A percentile compares a stretch with the other conserved stretches of the same genome.
Evolutionary conservation across 257 asterid genomes (phyloP).

Genomic region (Echites panduratus): DNA sequence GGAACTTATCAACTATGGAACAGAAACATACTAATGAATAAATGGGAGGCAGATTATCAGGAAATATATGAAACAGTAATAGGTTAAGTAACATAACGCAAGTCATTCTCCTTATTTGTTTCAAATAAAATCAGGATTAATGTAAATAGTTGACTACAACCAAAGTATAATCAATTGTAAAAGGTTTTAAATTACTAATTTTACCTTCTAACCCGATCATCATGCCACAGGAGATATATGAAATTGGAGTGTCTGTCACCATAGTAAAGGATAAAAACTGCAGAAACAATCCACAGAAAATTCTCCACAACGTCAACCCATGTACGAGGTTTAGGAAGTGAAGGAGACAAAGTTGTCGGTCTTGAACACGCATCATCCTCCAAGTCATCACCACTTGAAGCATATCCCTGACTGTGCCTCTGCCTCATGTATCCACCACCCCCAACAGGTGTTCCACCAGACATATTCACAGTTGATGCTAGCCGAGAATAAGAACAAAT

Average conservation of each 20-base stretch:
- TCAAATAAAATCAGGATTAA: neutral
- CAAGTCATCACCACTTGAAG: constrained; percentile 56
- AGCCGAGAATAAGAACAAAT: constrained; percentile 7
- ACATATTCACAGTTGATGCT: constrained; percentile 28
- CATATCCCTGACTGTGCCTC: constrained; percentile 58
- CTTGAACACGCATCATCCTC: constrained; percentile 67
- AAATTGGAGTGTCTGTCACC: constrained; percentile 50
- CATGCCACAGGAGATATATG: constrained; percentile 47
- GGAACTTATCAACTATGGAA: neutral
- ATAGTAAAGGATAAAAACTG: constrained; percentile 42
- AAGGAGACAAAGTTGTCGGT: constrained; percentile 18
- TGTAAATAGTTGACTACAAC: neutral
- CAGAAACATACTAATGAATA: neutral
- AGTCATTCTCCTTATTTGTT: neutral
- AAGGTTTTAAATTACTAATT: neutral
- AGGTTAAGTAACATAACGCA: neutral
- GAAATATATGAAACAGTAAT: neutral
- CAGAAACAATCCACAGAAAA: constrained; percentile 51
- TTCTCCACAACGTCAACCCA: constrained; percentile 48
- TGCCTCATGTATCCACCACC: constrained; percentile 48
- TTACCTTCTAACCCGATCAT: constrained; percentile 46
- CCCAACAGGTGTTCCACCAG: constrained; percentile 54
- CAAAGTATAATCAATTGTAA: neutral
- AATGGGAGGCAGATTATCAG: neutral
- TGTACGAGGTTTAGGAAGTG: constrained; percentile 31